Percentiles rank a stretch among this genome's conserved stretches.
Evolutionary conservation across 208 protist species (phyloP).

Genomic region (Wallacemonas sp.): DNA sequence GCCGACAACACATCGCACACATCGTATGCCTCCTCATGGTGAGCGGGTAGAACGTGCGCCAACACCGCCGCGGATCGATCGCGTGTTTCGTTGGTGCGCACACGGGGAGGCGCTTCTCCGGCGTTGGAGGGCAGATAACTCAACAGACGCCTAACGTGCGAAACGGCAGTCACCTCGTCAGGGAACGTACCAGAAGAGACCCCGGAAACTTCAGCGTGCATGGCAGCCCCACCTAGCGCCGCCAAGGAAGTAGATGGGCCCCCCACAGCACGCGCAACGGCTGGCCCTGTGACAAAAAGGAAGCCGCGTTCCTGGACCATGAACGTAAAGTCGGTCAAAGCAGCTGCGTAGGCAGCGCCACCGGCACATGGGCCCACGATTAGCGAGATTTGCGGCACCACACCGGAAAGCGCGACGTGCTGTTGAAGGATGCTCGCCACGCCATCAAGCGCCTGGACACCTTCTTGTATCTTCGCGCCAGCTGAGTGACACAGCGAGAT

Average conservation of each 20-base stretch:
- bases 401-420: conserved; percentile 94
- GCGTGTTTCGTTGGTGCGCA: conserved; percentile 57
- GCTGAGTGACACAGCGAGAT: conserved; percentile 97
- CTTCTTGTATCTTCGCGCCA: conserved; percentile 96
- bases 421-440: conserved; percentile 96
- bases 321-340: conserved; percentile 97
- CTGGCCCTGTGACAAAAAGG: conserved; percentile 97
- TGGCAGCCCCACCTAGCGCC: conserved; percentile 91
- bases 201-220: conserved; percentile 90
- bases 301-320: conserved; percentile 97
- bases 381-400: conserved; percentile 96
- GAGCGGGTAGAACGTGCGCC: conserved; percentile 76
- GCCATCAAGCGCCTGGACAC: conserved; percentile 93
- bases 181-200: conserved; percentile 88
- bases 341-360: conserved; percentile 90
- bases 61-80: conserved; percentile 42
- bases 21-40: conserved; percentile 93
- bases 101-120: conserved; percentile 52
- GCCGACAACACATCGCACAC: conserved; percentile 89
- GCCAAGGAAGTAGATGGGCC: conserved; percentile 90
- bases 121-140: conserved; percentile 92
- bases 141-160: conserved; percentile 78
- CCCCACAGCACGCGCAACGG: conserved; percentile 96
- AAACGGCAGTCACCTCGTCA: conserved; percentile 92
- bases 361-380: conserved; percentile 97